Base-by-base conservation (phyloP, 2,329 filamentous ascomycete genomes). In the Plectosphaerella plurivora region DNA sequence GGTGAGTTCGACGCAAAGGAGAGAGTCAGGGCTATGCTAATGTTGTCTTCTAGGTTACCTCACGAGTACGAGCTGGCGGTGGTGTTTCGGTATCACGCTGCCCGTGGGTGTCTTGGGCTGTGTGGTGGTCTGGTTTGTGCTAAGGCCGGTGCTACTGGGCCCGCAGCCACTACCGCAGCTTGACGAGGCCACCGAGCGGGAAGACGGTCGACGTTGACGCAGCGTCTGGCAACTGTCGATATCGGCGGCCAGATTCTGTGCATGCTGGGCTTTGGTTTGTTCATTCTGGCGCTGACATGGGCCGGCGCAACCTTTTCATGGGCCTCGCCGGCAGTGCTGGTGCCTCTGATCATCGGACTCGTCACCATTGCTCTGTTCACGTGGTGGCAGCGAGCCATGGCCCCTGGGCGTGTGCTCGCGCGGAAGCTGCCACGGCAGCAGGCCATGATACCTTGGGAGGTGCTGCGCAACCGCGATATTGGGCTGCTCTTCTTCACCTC, bases 31-130 rank as follows among this genome's bases (percentile, higher is more conserved):
- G 16, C 2, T 10, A 18, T 22, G 11, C 41, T 44, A 8, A 44
- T 7, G 37, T 44, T 44, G n/a, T 18, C 18, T 4, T 14, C 3
- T 18, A 69, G 67, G 75, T 1, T 80, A 79, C 53, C 70, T 84
- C 12, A 79, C 79, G 18, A 68, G 72, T 36, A 66, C 73, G 4
- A 77, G 74, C 56, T 88, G 85, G 84, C 71, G 84, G 48, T 88
- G 86, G 76, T 84, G 82, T 60, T 88, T 88, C 62, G 82, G 77
- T 37, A 76, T 87, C 51, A 82, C 81, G 55, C 70, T 84, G n/a
- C 82, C 82, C 15, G 73, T 85, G 42, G 75, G 71, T 2, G 68
- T 74, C 3, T 59, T 78, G 18, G 78, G 76, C 6, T 70, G 86
- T 36, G 47, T 78, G n/a, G 53, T 82, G 41, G 72, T 81, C 48